Conservation (phyloP, 2,329 filamentous ascomycete genomes). For the Myriosclerotinia curreyana region DNA sequence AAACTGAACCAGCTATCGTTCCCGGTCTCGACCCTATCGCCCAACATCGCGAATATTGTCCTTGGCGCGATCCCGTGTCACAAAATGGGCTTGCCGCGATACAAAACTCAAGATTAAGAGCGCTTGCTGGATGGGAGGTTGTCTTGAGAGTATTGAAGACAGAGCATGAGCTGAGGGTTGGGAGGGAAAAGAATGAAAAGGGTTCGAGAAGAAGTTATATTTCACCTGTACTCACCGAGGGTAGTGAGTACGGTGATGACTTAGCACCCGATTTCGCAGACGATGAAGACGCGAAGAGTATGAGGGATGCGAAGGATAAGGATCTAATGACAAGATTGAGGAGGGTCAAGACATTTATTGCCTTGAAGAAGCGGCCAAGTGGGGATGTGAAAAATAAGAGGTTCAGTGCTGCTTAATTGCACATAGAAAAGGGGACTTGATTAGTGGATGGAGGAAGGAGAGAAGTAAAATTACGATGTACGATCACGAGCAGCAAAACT, state of each 20-base stretch:
- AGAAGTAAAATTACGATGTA: slow-evolving; percentile 5
- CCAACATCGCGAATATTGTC: slow-evolving; percentile 81
- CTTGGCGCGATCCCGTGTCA: slow-evolving; percentile 65
- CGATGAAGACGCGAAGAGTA: slow-evolving; percentile 42
- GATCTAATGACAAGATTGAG: slow-evolving; percentile 70
- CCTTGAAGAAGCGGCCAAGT: slow-evolving; percentile 51
- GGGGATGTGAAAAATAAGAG: slow-evolving; percentile 16
- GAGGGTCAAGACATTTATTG: slow-evolving; percentile 68
- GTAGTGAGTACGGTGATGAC: slow-evolving; percentile 17
- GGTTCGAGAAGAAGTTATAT: slow-evolving; percentile 16
- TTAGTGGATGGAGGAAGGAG: neutral
- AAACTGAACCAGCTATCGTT: slow-evolving; percentile 58
- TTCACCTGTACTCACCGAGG: neutral
- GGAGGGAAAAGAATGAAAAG: slow-evolving; percentile 26
- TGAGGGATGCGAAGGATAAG: slow-evolving; percentile 61
- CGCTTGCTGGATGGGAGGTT: slow-evolving; percentile 53
- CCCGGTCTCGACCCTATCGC: slow-evolving; percentile 64
- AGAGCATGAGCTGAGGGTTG: slow-evolving; percentile 44
- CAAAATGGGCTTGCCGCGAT: slow-evolving; percentile 50
- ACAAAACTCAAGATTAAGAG: slow-evolving; percentile 36
- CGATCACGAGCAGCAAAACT: slow-evolving; percentile 1
- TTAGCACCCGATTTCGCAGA: slow-evolving; percentile 29
- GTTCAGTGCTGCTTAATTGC: slow-evolving; percentile 12
- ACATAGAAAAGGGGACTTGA: too few species aligned
- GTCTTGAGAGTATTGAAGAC: slow-evolving; percentile 56